Conservation (phyloP, 257 asterid genomes). For the Primulina tabacum region DNA sequence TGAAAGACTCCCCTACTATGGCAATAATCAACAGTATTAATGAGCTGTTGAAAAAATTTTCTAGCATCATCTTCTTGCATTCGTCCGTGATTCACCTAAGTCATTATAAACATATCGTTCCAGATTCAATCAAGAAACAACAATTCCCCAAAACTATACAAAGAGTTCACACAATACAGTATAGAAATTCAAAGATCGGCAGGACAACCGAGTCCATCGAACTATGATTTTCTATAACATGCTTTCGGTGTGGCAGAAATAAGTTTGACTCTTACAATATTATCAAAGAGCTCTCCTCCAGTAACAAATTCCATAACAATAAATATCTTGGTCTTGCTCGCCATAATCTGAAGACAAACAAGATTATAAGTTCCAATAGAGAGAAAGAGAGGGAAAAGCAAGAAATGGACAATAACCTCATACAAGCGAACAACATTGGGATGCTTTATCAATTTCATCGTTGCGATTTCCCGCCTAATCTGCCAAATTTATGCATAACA, state of each 20-base stretch:
- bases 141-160: constrained; percentile 7
- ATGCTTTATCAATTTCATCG: constrained; percentile 88
- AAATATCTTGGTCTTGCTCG: constrained; percentile 88
- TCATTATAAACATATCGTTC: constrained; percentile 15
- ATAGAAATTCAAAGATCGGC: background rate
- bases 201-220: background rate
- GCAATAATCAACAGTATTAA: constrained; percentile 91
- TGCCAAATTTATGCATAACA: constrained; percentile 29
- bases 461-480: constrained; percentile 87
- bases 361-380: constrained; percentile 6
- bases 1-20: constrained; percentile 96
- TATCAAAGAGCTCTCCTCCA: constrained; percentile 96
- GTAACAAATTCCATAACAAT: constrained; percentile 86
- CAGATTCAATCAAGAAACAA: constrained; percentile 17
- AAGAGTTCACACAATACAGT: background rate
- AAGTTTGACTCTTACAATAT: constrained; percentile 61
- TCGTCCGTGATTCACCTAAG: constrained; percentile 82
- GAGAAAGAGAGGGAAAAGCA: background rate
- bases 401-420: constrained; percentile 51
- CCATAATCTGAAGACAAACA: constrained; percentile 68
- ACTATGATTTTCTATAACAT: background rate
- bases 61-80: constrained; percentile 87
- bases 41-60: constrained; percentile 85
- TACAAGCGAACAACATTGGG: constrained; percentile 78
- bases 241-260: background rate